These are phyloP conservation scores for Fusarium sublunatum DNA, from an alignment of 2,329 filamentous ascomycete species.

Conservation along the genomic window DNA sequence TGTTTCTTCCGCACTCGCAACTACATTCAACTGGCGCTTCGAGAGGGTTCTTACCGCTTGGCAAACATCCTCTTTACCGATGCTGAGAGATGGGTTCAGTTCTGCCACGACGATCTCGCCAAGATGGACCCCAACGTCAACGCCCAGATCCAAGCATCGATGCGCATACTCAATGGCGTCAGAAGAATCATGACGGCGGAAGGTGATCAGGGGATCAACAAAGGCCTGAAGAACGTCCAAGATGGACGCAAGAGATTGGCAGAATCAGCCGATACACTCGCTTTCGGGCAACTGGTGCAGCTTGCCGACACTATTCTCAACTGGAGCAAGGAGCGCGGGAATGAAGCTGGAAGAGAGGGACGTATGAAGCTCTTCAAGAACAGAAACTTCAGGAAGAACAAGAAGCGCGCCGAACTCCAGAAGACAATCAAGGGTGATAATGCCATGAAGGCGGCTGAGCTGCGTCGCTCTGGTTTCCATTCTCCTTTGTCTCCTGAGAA, in stretches of 20 bases:
- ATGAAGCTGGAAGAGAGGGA: background rate
- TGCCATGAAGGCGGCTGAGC: background rate
- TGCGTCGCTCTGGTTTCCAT: slow-evolving; percentile 2
- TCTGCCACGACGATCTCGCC: slow-evolving; percentile 14
- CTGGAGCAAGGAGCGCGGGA: background rate
- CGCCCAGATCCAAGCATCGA: slow-evolving; percentile 11
- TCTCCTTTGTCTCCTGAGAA: slow-evolving; percentile 19
- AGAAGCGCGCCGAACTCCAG: background rate
- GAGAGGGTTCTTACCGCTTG: background rate
- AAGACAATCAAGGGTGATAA: background rate
- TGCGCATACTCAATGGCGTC: slow-evolving; percentile 19
- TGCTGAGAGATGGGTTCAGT: slow-evolving; percentile 13
- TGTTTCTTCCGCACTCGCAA: slow-evolving; percentile 32
- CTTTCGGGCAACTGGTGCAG: slow-evolving; percentile 10
- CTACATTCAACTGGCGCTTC: slow-evolving; percentile 25
- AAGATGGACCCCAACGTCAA: slow-evolving; percentile 28
- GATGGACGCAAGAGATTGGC: background rate
- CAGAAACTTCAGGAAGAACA: background rate
- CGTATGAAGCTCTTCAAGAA: background rate
- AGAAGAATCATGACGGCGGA: slow-evolving; percentile 2
- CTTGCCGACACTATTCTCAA: slow-evolving; percentile 3
- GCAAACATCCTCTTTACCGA: slow-evolving; percentile 16
- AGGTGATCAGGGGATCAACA: background rate
- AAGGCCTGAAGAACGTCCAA: background rate
- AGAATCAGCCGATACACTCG: background rate